phyloP scores from a whole-genome alignment of 1,284 basidiomycete genomes.

The Psilocybe mexicana region DNA sequence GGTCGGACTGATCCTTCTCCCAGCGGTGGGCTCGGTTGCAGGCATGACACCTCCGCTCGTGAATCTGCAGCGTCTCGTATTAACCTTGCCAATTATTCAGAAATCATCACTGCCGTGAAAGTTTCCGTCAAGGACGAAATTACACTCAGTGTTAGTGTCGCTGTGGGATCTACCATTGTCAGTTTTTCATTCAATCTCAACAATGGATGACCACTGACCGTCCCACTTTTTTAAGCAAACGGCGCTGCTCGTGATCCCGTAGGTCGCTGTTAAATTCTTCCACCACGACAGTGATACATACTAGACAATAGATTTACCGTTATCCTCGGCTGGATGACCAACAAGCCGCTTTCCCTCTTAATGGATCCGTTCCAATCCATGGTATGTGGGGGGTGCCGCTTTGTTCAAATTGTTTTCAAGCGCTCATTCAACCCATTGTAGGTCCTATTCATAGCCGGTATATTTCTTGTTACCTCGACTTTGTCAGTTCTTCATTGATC shows the following conservation, averaged over 20 bases:
- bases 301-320: constrained; percentile 49
- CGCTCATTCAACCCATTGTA: not conserved
- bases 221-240: constrained; percentile 63
- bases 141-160: constrained; percentile 76
- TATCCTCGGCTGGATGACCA: constrained; percentile 64
- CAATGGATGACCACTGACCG: not conserved
- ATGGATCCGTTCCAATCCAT: constrained; percentile 84
- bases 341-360: constrained; percentile 70
- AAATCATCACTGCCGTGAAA: constrained; percentile 77
- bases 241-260: constrained; percentile 86
- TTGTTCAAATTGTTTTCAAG: too few relatives aligned
- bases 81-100: constrained; percentile 26
- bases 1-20: constrained; percentile 84
- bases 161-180: constrained; percentile 88
- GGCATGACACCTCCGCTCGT: constrained; percentile 36
- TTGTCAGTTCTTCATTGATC: not conserved
- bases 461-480: not conserved
- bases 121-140: constrained; percentile 81
- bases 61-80: not conserved
- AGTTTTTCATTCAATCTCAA: constrained; percentile 24
- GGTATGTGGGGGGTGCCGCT: constrained; percentile 23
- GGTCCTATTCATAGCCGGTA: constrained; percentile 31
- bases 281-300: not conserved
- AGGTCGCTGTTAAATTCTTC: constrained; percentile 20
- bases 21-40: constrained; percentile 81